These are phyloP conservation scores for Lachnellula subtilissima DNA, from an alignment of 2,329 filamentous ascomycete species.

Conservation along the genomic window DNA sequence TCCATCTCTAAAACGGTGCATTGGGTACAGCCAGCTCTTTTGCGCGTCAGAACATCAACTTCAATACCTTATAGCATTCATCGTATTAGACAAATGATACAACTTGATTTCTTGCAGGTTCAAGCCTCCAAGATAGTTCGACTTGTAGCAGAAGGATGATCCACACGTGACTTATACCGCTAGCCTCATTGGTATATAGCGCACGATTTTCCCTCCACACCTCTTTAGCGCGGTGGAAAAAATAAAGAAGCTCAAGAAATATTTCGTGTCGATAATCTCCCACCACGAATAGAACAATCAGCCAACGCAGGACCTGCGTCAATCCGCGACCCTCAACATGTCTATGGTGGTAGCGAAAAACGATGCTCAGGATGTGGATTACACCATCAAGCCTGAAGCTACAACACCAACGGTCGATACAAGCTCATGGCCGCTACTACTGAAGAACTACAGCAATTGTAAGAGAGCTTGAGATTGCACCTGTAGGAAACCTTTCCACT, in stretches of 20 bases:
- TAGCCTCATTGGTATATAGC: background rate
- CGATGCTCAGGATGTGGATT: conserved; percentile 55
- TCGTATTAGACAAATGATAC: no score
- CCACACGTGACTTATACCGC: background rate
- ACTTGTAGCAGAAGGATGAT: no score
- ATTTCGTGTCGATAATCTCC: conserved; percentile 5
- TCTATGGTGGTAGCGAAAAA: conserved; percentile 45
- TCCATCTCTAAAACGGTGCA: background rate
- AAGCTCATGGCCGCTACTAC: conserved; percentile 84
- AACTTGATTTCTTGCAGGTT: no score
- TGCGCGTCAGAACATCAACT: no score
- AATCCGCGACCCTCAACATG: conserved; percentile 29
- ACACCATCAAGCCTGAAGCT: conserved; percentile 89
- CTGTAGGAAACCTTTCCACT: conserved; percentile 5
- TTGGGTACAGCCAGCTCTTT: no score
- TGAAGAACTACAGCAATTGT: conserved; percentile 96
- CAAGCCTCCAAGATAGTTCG: no score
- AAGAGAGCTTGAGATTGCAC: conserved; percentile 40
- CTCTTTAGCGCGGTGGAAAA: conserved; percentile 12
- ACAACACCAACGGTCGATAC: conserved; percentile 74
- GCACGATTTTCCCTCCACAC: conserved; percentile 1
- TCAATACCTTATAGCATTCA: no score
- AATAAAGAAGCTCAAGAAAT: conserved; percentile 11
- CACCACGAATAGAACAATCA: conserved; percentile 7
- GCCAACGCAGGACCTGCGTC: conserved; percentile 7